Percentiles rank a stretch among this genome's conserved stretches.
These are phyloP conservation scores for Dactylonectria estremocensis DNA, from an alignment of 2,329 filamentous ascomycete species.

Conservation along the genomic window DNA sequence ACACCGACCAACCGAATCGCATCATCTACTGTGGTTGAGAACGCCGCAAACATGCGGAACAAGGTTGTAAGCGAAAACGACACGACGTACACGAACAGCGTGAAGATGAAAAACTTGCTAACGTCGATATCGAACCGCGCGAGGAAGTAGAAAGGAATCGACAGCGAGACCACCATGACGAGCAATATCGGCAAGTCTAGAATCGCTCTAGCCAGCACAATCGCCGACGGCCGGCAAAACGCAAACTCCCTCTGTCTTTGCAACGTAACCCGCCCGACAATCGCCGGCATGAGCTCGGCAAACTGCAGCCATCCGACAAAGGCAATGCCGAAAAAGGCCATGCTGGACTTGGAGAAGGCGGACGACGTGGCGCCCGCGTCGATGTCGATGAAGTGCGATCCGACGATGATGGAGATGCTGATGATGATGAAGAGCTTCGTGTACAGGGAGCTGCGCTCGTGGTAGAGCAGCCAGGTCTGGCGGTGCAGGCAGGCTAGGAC, in stretches of 20 bases:
- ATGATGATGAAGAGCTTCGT: constrained; percentile 24
- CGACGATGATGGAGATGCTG: constrained; percentile 22
- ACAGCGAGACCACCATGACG: constrained; percentile 19
- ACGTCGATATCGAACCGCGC: constrained; percentile 24
- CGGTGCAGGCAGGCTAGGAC: constrained; percentile 77
- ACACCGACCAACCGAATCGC: constrained; percentile 71
- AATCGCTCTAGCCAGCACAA: constrained; percentile 23
- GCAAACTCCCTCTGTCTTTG: constrained; percentile 23
- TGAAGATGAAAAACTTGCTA: constrained; percentile 31
- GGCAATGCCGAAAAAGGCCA: constrained; percentile 22
- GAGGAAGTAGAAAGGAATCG: constrained; percentile 29
- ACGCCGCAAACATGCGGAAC: constrained; percentile 66
- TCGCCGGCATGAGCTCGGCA: constrained; percentile 19
- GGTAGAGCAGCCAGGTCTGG: constrained; percentile 76
- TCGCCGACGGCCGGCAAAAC: constrained; percentile 29
- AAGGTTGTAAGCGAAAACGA: constrained; percentile 24
- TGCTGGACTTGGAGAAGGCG: constrained; percentile 25
- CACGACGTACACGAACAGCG: constrained; percentile 24
- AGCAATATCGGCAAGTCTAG: constrained; percentile 21
- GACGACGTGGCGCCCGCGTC: constrained; percentile 22
- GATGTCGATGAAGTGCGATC: constrained; percentile 16
- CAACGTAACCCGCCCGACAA: constrained; percentile 9
- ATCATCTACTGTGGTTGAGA: constrained; percentile 72
- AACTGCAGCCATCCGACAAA: constrained; percentile 26
- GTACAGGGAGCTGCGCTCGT: constrained; percentile 22